phyloP scores from a whole-genome alignment of 345 rosid species.

The Gossypium longicalyx region DNA sequence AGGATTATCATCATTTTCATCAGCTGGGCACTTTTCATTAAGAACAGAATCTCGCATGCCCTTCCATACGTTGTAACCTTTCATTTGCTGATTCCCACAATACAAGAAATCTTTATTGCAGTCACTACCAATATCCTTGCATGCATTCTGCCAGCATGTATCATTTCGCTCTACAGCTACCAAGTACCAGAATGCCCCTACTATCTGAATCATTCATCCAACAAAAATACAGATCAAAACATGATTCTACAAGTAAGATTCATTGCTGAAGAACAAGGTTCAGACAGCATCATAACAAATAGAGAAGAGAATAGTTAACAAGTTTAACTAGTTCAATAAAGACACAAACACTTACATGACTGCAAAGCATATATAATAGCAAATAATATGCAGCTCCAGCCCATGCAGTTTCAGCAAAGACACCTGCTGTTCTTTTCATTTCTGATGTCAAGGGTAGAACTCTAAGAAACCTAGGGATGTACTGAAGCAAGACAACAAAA shows the following conservation, averaged over 20 bases:
- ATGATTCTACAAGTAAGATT: not conserved
- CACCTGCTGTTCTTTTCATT: constrained; percentile 91
- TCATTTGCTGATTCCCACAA: constrained; percentile 58
- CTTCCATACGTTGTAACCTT: constrained; percentile 49
- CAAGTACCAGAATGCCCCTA: constrained; percentile 93
- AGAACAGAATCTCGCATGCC: constrained; percentile 30
- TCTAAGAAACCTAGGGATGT: constrained; percentile 50
- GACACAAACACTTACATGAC: constrained; percentile 66
- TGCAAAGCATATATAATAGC: constrained; percentile 92
- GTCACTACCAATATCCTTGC: constrained; percentile 12
- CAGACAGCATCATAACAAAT: constrained; percentile 13
- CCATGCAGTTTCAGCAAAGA: constrained; percentile 96
- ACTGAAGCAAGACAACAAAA: constrained; percentile 63
- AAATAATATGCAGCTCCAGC: constrained; percentile 96
- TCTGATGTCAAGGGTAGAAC: constrained; percentile 72
- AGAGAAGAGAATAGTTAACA: not conserved
- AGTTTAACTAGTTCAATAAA: not conserved
- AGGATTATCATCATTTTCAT: constrained; percentile 29
- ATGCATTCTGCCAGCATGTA: constrained; percentile 66
- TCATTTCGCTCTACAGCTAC: constrained; percentile 79
- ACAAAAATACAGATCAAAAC: constrained; percentile 10
- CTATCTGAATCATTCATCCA: constrained; percentile 49
- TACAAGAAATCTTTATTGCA: constrained; percentile 56
- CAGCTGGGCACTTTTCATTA: constrained; percentile 28
- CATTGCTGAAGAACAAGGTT: not conserved